These are phyloP conservation scores for Carex myosuroides DNA, from an alignment of 176 grass and related monocot species.

Conservation along the genomic window DNA sequence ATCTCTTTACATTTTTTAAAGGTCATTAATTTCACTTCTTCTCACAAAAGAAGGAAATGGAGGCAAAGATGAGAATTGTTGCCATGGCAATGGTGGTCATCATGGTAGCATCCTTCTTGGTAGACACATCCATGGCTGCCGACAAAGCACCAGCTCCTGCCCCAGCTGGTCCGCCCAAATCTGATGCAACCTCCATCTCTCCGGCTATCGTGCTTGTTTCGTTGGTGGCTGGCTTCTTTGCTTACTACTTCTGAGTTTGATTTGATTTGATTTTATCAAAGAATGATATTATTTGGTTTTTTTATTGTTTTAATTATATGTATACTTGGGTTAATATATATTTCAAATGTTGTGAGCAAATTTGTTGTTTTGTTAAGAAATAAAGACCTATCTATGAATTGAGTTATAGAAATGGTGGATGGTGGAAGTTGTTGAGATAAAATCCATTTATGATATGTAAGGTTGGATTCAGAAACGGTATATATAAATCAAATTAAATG, in stretches of 20 bases:
- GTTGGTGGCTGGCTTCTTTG: not conserved
- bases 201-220: not conserved
- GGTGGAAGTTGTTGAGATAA: too few species aligned
- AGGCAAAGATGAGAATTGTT: slow-evolving; percentile 14
- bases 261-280: slow-evolving; percentile 11
- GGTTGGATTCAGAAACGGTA: not conserved
- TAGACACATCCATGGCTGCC: not conserved
- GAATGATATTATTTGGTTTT: too few species aligned
- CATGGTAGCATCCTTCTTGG: slow-evolving; percentile 8
- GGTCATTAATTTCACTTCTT: not conserved
- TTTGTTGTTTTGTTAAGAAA: not conserved
- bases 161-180: not conserved
- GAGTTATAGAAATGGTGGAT: not conserved
- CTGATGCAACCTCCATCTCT: slow-evolving; percentile 3
- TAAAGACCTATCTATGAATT: not conserved
- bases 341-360: not conserved
- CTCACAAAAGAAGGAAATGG: not conserved
- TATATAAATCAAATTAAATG: not conserved
- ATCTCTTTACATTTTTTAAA: not conserved
- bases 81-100: slow-evolving; percentile 17
- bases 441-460: not conserved
- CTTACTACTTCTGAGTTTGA: not conserved
- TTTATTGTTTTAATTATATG: not conserved
- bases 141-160: not conserved
- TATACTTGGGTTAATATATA: not conserved